phyloP scores from a whole-genome alignment of 1,284 basidiomycete genomes.

The Ceratobasidium sp. region DNA sequence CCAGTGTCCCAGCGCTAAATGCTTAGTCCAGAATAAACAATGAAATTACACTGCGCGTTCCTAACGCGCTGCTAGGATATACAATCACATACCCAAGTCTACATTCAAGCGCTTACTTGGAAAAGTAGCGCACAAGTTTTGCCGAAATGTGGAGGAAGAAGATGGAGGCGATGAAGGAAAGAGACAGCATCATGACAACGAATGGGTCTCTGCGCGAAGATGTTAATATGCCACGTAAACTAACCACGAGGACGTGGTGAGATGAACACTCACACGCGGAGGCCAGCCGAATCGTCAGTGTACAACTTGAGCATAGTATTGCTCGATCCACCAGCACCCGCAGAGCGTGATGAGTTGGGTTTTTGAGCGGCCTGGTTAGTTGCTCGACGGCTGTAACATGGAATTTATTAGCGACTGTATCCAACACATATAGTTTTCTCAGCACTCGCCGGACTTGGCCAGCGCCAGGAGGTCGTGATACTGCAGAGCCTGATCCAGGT shows the following conservation, averaged over 20 bases:
- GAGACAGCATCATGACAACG: slow-evolving; percentile 95
- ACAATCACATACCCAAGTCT: slow-evolving; percentile 40
- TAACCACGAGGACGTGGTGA: slow-evolving; percentile 10
- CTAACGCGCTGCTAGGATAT: slow-evolving; percentile 35
- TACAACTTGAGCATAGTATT: slow-evolving; percentile 99
- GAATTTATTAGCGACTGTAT: background rate
- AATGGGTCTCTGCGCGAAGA: slow-evolving; percentile 86
- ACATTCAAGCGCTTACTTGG: slow-evolving; percentile 69
- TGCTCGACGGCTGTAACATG: slow-evolving; percentile 78
- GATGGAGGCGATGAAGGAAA: slow-evolving; percentile 98
- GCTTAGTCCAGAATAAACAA: slow-evolving; percentile 54
- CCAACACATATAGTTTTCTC: too few species aligned
- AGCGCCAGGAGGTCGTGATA: slow-evolving; percentile 80
- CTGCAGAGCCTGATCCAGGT: slow-evolving; percentile 59
- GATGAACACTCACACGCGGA: slow-evolving; percentile 88
- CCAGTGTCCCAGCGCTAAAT: background rate
- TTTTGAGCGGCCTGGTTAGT: slow-evolving; percentile 76
- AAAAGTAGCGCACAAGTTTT: slow-evolving; percentile 92
- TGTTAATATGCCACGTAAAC: slow-evolving; percentile 30
- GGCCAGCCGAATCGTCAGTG: slow-evolving; percentile 96
- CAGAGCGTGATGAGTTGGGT: slow-evolving; percentile 91
- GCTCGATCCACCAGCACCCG: slow-evolving; percentile 95
- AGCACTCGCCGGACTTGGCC: slow-evolving; percentile 77
- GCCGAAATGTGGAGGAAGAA: slow-evolving; percentile 99
- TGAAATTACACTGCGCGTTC: slow-evolving; percentile 43